These are phyloP conservation scores for Russula olivacea DNA, from an alignment of 768 basidiomycete species.

Conservation along the genomic window DNA sequence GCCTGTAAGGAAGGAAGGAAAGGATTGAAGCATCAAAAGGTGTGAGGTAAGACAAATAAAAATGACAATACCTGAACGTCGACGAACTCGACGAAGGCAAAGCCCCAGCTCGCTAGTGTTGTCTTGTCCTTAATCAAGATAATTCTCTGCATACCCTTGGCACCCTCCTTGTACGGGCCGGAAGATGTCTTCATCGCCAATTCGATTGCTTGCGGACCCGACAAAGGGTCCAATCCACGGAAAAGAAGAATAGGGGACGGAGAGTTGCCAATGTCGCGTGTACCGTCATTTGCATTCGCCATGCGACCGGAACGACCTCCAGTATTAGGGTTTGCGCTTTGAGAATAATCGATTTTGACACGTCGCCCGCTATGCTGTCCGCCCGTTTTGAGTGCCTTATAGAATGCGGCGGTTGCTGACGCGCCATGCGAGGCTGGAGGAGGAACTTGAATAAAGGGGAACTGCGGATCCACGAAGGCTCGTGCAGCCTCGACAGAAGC, in stretches of 20 bases:
- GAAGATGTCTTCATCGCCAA: slow-evolving; percentile 79
- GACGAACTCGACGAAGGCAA: slow-evolving; percentile 89
- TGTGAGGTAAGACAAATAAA: neutral
- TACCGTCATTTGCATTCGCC: slow-evolving; percentile 83
- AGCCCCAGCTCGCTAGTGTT: slow-evolving; percentile 86
- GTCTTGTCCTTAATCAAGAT: slow-evolving; percentile 85
- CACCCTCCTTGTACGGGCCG: slow-evolving; percentile 70
- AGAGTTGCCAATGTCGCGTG: slow-evolving; percentile 87
- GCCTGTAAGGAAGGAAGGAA: slow-evolving; percentile 44
- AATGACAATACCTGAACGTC: slow-evolving; percentile 60
- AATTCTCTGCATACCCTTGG: slow-evolving; percentile 82
- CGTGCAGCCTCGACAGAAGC: slow-evolving; percentile 78
- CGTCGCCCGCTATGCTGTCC: slow-evolving; percentile 70
- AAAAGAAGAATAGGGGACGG: slow-evolving; percentile 81
- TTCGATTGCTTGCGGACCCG: slow-evolving; percentile 81
- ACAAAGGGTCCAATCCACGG: slow-evolving; percentile 83
- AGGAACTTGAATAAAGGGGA: slow-evolving; percentile 89
- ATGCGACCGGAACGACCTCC: slow-evolving; percentile 49
- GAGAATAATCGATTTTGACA: slow-evolving; percentile 94
- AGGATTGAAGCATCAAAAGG: slow-evolving; percentile 23
- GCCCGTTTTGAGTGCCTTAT: slow-evolving; percentile 69
- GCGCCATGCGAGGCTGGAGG: slow-evolving; percentile 86
- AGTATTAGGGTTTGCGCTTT: slow-evolving; percentile 71
- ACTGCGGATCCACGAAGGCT: slow-evolving; percentile 84
- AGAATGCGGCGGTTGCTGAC: slow-evolving; percentile 62